Conservation (phyloP, 176 grass and related monocot species). For the Alloteropsis semialata region DNA sequence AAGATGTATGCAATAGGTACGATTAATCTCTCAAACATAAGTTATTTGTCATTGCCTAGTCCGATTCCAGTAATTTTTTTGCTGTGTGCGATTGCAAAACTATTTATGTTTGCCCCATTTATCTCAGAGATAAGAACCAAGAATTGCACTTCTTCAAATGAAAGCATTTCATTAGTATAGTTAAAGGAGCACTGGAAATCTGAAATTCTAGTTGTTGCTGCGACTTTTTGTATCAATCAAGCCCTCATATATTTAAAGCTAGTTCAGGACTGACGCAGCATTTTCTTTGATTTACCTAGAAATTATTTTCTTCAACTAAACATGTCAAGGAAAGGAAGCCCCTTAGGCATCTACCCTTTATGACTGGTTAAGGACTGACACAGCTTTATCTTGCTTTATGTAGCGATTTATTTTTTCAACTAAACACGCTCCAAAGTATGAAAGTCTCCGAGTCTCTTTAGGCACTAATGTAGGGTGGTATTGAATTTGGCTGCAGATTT, state of each 20-base stretch:
- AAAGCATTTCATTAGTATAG: background rate
- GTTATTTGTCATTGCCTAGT: background rate
- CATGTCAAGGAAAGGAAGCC: background rate
- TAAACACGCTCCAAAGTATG: background rate
- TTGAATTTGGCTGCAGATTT: slow-evolving; percentile 55
- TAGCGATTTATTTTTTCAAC: background rate
- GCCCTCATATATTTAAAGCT: background rate
- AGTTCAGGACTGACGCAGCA: background rate
- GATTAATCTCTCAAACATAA: background rate
- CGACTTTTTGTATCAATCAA: slow-evolving; percentile 34
- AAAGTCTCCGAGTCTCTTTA: background rate
- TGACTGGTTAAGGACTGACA: background rate
- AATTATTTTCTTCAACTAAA: slow-evolving; percentile 12
- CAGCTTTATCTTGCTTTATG: slow-evolving; percentile 11
- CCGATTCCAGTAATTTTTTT: slow-evolving; percentile 14
- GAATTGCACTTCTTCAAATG: background rate
- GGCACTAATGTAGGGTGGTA: background rate
- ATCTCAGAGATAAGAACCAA: slow-evolving; percentile 1
- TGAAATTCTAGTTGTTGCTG: slow-evolving; percentile 13
- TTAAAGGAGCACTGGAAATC: background rate
- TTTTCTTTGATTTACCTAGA: slow-evolving; percentile 15
- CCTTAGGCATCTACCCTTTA: slow-evolving; percentile 1
- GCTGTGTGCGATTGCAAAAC: background rate
- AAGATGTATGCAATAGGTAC: slow-evolving; percentile 97
- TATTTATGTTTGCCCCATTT: background rate